These are phyloP conservation scores for Rhynchospora tenuis DNA, from an alignment of 176 grass and related monocot genomes.

Conservation along the genomic window DNA sequence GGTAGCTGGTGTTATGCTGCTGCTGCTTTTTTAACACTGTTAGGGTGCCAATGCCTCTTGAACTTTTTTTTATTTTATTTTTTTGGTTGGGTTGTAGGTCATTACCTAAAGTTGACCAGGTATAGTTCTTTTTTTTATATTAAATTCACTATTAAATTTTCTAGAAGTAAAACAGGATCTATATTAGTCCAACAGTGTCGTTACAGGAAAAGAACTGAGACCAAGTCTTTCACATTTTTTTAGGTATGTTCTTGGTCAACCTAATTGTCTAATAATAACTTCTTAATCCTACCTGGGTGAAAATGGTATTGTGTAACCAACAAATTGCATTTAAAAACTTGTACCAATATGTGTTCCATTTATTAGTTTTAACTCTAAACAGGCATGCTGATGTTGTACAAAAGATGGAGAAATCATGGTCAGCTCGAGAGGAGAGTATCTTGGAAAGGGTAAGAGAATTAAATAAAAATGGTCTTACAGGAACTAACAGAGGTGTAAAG, in stretches of 20 bases:
- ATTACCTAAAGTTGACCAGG: neutral
- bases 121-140: neutral
- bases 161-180: neutral
- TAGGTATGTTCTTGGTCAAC: neutral
- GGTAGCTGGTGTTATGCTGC: neutral
- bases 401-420: slow-evolving; percentile 27
- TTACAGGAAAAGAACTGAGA: neutral
- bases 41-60: neutral
- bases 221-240: neutral
- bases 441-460: slow-evolving; percentile 12
- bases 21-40: neutral
- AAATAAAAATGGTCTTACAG: neutral
- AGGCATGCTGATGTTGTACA: slow-evolving; percentile 24
- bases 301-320: neutral
- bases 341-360: neutral
- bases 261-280: neutral
- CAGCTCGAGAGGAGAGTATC: slow-evolving; percentile 13
- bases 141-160: neutral
- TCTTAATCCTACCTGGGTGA: neutral
- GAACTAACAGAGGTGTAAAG: slow-evolving; percentile 9
- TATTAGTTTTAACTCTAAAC: neutral
- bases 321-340: neutral
- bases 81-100: neutral
- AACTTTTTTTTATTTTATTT: neutral
- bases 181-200: neutral